Percentiles rank a stretch among this genome's conserved stretches.
Evolutionary conservation across 331 rosid species (phyloP).

Genomic region (Spiraea crenata): DNA sequence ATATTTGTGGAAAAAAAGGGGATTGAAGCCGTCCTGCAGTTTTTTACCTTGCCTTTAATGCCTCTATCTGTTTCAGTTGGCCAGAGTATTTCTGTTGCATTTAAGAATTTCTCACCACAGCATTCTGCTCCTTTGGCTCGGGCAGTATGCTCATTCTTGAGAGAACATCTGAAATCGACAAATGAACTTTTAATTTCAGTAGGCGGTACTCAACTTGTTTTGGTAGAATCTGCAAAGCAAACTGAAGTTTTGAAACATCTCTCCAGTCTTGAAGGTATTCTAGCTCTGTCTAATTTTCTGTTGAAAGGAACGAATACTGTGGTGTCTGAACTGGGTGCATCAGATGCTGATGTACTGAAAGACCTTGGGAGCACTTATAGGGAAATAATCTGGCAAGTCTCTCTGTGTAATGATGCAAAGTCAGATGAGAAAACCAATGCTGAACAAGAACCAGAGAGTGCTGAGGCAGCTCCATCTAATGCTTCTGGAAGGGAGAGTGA

Average conservation of each 20-base stretch:
- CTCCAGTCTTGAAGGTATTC: slow-evolving; percentile 82
- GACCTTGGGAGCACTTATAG: slow-evolving; percentile 79
- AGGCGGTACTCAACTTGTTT: slow-evolving; percentile 78
- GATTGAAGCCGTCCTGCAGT: slow-evolving; percentile 82
- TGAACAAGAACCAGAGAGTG: slow-evolving; percentile 70
- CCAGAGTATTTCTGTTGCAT: slow-evolving; percentile 81
- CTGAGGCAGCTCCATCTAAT: slow-evolving; percentile 62
- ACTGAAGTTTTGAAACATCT: slow-evolving; percentile 70
- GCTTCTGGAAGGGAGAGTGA: slow-evolving; percentile 88
- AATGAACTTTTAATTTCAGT: slow-evolving; percentile 74
- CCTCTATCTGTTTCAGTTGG: slow-evolving; percentile 79
- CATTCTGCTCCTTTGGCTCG: slow-evolving; percentile 92
- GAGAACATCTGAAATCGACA: slow-evolving; percentile 81
- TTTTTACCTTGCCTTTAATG: slow-evolving; percentile 83
- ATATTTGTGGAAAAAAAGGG: slow-evolving; percentile 96
- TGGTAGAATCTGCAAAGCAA: slow-evolving; percentile 62
- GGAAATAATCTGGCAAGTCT: slow-evolving; percentile 93
- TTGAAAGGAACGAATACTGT: slow-evolving; percentile 83
- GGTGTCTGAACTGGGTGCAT: slow-evolving; percentile 80
- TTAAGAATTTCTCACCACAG: slow-evolving; percentile 90
- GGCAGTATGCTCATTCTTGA: slow-evolving; percentile 76
- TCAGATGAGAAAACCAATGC: slow-evolving; percentile 64
- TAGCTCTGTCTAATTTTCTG: slow-evolving; percentile 73
- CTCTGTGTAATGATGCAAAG: slow-evolving; percentile 75
- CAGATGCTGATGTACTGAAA: slow-evolving; percentile 87